These are phyloP conservation scores for Ceratobasidium sp. DNA, from an alignment of 1,284 basidiomycete genomes.

Conservation along the genomic window DNA sequence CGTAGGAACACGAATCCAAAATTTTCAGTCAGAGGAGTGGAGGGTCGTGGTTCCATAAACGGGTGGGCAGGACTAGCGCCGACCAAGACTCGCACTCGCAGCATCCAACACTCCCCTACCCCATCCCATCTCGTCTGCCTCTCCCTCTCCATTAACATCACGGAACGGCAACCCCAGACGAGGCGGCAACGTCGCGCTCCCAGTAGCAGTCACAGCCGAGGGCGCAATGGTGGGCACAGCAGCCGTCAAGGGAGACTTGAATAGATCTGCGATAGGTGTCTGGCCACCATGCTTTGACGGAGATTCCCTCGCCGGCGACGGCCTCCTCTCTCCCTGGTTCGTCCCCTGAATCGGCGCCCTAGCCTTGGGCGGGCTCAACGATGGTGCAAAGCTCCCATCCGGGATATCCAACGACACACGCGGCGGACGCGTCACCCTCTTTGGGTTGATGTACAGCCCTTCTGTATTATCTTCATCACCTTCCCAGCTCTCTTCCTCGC, in stretches of 20 bases:
- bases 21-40: neutral
- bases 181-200: slow-evolving; percentile 24
- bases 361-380: slow-evolving; percentile 25
- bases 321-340: neutral
- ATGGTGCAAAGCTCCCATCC: slow-evolving; percentile 37
- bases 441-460: slow-evolving; percentile 19
- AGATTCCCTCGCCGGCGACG: neutral
- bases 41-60: neutral
- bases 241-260: slow-evolving; percentile 37
- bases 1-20: neutral
- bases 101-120: slow-evolving; percentile 34
- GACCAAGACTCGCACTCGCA: slow-evolving; percentile 32
- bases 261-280: slow-evolving; percentile 39
- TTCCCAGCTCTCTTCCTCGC: slow-evolving; percentile 21
- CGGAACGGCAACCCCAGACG: slow-evolving; percentile 29
- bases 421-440: slow-evolving; percentile 24
- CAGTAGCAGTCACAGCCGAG: slow-evolving; percentile 19
- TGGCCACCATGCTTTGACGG: neutral
- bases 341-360: neutral
- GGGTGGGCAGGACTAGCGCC: neutral
- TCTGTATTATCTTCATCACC: neutral
- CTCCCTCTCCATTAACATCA: neutral
- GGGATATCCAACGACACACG: slow-evolving; percentile 40
- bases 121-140: slow-evolving; percentile 42
- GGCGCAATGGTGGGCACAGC: slow-evolving; percentile 34